Percentiles rank a stretch among this genome's conserved stretches.
These are phyloP conservation scores for Tubosaeta sp. DNA, from an alignment of 768 basidiomycete species.

Conservation along the genomic window DNA sequence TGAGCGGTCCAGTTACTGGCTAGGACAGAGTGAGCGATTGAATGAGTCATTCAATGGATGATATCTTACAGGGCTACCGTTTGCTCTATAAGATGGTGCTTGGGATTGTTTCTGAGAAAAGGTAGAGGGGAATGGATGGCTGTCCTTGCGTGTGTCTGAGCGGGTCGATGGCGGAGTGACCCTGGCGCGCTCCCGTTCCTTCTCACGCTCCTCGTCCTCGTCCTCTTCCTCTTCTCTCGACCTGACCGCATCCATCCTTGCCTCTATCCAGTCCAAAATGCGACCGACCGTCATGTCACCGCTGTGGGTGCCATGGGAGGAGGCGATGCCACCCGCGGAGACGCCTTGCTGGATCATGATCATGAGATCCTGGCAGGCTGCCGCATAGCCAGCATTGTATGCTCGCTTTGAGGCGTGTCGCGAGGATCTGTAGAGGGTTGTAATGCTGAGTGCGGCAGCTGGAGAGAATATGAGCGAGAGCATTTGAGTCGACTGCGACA, in stretches of 20 bases:
- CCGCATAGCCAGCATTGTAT: conserved; percentile 75
- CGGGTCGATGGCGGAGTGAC: conserved; percentile 21
- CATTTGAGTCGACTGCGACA: neutral
- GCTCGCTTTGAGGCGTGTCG: conserved; percentile 72
- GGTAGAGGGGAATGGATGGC: conserved; percentile 13
- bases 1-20: conserved; percentile 24
- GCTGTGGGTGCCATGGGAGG: conserved; percentile 42
- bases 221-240: conserved; percentile 77
- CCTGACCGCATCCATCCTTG: conserved; percentile 70
- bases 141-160: conserved; percentile 18
- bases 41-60: neutral
- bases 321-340: conserved; percentile 50
- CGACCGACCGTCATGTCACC: conserved; percentile 71
- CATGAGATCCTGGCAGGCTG: conserved; percentile 77
- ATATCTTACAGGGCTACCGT: conserved; percentile 30
- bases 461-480: conserved; percentile 19
- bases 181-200: conserved; percentile 41
- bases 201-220: conserved; percentile 71
- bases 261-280: conserved; percentile 85
- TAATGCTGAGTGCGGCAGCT: conserved; percentile 84
- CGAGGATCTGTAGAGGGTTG: conserved; percentile 79
- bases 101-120: conserved; percentile 18
- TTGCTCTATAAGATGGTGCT: conserved; percentile 12
- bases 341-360: conserved; percentile 82
- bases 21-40: conserved; percentile 11